Base-by-base conservation (phyloP, 257 asterid genomes). In the Solanum piurae region DNA sequence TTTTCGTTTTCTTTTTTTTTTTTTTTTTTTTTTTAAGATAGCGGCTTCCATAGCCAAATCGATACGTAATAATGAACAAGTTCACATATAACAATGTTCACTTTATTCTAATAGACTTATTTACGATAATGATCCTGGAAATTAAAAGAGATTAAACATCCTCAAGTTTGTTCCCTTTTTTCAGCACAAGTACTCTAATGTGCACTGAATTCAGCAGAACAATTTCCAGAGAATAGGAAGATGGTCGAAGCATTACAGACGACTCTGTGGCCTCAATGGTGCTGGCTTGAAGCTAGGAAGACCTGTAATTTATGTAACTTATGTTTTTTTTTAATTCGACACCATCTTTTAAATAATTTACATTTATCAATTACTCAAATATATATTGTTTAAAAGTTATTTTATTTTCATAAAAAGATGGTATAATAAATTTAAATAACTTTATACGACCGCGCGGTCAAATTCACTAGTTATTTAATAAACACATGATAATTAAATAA, bases 221-320 rank as follows among this genome's bases (percentile, higher is more conserved):
- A 16, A 14, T 46, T 46, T 44, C 40, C 27, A 46, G 85, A 79
- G 3, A 31, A 49, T 27, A 29, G 68, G 29, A 46, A 29, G 69
- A 82, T 31, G 10, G 12, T 87, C 72, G 31, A 38, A 38, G 34
- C 7, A 69, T 85, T 89, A 97, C 90, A 96, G 86, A 74, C 99
- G 99, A 91, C 99, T 97, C 42, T 93, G 90, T 34, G 89, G 92
- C 92, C 93, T 91, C 5, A 9, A 29, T 33, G 90, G 73, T 77
- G 95, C 92, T 3, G 99, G 94, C 92, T 92, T 97, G 82, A 97
- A 95, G 89, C 98, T 96, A 40, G 98, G 93, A 27, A 96, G 89
- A 40, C 98, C 98, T 1, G 99, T 97, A 25, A 96, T 71, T 91
- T 97, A 42, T 42, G 46, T 42, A 42, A 42, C 46, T 42, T 42